A percentile compares a stretch with the other conserved stretches of the same genome.
Conservation (phyloP, 306 rosid species). For the Prunus campanulata region DNA sequence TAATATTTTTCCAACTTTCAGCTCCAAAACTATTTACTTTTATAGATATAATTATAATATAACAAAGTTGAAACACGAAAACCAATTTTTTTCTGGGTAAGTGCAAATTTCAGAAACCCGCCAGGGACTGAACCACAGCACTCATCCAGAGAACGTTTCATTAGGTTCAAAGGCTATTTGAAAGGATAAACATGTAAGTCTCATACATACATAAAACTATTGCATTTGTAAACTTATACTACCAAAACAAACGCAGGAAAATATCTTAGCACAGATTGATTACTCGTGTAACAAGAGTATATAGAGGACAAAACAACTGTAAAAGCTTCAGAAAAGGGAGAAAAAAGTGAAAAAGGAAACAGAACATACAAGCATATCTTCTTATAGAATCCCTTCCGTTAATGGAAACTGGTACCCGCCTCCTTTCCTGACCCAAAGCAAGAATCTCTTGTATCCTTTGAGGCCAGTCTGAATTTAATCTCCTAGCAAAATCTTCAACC, state of each 20-base stretch:
- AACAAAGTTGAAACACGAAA: not conserved
- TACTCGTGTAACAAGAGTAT: not conserved
- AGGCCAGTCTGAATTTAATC: constrained; percentile 83
- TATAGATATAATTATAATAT: not conserved
- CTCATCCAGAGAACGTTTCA: not conserved
- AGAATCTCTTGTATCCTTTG: constrained; percentile 80
- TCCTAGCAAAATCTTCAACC: constrained; percentile 85
- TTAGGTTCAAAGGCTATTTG: not conserved
- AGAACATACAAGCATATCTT: constrained; percentile 53
- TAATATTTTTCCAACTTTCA: not conserved
- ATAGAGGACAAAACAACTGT: not conserved
- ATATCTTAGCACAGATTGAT: not conserved
- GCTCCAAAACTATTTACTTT: not conserved
- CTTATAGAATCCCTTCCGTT: constrained; percentile 49
- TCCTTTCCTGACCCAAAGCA: constrained; percentile 71
- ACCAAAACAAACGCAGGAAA: not conserved
- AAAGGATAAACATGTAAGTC: not conserved
- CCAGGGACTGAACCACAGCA: not conserved
- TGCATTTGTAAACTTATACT: not conserved
- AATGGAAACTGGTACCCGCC: constrained; percentile 45
- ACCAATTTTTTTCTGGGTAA: not conserved
- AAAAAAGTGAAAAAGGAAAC: not conserved
- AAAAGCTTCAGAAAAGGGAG: not conserved
- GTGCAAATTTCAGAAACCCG: not conserved
- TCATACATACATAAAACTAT: not conserved